Evolutionary conservation across 345 rosid genomes (phyloP), one percentile per base, ranked within the genome.

Genomic region (Murraya paniculata): DNA sequence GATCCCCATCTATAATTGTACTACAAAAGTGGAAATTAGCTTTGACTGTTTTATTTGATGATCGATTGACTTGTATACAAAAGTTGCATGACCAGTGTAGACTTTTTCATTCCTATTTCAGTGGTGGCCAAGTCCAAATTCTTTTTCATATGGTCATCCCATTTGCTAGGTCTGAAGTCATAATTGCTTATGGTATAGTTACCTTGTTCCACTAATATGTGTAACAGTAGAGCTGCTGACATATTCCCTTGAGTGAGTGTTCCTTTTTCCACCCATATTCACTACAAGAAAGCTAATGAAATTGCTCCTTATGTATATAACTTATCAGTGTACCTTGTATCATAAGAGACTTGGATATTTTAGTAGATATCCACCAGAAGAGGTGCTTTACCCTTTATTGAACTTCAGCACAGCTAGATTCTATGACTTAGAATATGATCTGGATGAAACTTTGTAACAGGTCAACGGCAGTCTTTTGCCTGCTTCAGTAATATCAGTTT

Each of bases 381-480:
- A 19, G 68, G 64, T 48, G 11, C 56, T 48, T 21, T 57, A 16
- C 61, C 18, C 31, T 64, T 55, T 55, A 35, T 66, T 36, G 62
- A 53, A 55, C 65, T 67, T 36, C 0, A 25, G 18, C 8, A 25
- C 7, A 18, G 19, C 38, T 62, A 74, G 35, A 62, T 60, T 77
- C 57, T 65, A 67, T 0, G 31, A 65, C 55, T 75, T 22, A 36
- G 50, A 9, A 21, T 33, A 28, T 79, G 38, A 72, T 65, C 36
- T 75, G 68, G 33, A n/a, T 53, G 68, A 83, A 68, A 73, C 80
- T 66, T 73, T 76, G 60, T 62, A 77, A 73, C 86, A 92, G 97
- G 92, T 96, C 64, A 96, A 94, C 64, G 99, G 99, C 58, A 96
- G 99, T 85, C 98, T 96, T 73, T 89, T 96, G 86, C 99, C 99